Evolutionary conservation across 2,329 filamentous ascomycete species (phyloP).

Genomic region (Xylaria multiplex): DNA sequence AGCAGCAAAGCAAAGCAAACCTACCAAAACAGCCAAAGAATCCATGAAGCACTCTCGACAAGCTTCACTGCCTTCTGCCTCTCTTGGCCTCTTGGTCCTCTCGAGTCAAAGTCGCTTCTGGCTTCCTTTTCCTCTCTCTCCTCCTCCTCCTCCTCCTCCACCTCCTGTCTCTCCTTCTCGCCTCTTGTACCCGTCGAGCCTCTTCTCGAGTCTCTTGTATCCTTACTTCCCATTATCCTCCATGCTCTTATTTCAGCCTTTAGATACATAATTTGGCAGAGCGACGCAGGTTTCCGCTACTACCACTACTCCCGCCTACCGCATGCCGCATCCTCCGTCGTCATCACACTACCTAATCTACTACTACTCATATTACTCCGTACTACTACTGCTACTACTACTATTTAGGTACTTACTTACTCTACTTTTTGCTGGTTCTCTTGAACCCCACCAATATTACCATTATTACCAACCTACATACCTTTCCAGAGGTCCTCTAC

Average conservation of each 20-base stretch:
- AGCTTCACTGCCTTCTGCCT: slow-evolving; percentile 33
- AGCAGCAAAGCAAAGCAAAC: too few relatives aligned
- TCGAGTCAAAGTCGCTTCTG: slow-evolving; percentile 24
- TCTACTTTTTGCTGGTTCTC: slow-evolving; percentile 7
- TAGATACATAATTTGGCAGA: slow-evolving; percentile 13
- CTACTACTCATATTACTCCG: too few relatives aligned
- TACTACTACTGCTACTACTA: too few relatives aligned
- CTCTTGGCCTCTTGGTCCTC: slow-evolving; percentile 17
- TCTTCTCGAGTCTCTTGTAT: slow-evolving; percentile 3
- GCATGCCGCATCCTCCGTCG: slow-evolving; percentile 23
- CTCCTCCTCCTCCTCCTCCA: background rate
- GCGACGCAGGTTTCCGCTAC: slow-evolving; percentile 10
- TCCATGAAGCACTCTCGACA: slow-evolving; percentile 22
- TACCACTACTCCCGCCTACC: background rate
- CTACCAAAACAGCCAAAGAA: background rate
- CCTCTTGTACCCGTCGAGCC: background rate
- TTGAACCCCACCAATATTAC: slow-evolving; percentile 32
- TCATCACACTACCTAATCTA: slow-evolving; percentile 18
- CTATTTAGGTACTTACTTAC: background rate
- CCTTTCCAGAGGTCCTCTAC: slow-evolving; percentile 17
- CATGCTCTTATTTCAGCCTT: slow-evolving; percentile 13
- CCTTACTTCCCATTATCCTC: slow-evolving; percentile 16
- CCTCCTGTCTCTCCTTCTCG: too few relatives aligned
- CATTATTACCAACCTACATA: slow-evolving; percentile 3
- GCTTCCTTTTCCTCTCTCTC: slow-evolving; percentile 9